phyloP scores from a whole-genome alignment of 2,329 filamentous ascomycete species.

The Myriangium duriaei region DNA sequence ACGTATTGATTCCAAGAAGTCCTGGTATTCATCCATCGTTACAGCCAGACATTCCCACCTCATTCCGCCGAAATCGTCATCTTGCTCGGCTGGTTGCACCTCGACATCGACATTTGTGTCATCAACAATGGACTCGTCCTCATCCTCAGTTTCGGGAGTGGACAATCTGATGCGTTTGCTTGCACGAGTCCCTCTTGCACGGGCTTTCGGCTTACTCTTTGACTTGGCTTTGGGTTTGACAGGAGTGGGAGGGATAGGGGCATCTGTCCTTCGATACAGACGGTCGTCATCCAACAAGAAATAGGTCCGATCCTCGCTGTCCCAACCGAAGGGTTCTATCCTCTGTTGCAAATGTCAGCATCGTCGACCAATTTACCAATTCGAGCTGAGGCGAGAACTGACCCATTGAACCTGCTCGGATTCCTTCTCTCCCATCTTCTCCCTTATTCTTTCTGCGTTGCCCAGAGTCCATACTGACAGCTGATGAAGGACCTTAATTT shows the following conservation, averaged over 20 bases:
- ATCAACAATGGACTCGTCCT: conserved; percentile 29
- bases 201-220: conserved; percentile 44
- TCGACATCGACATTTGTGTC: conserved; percentile 20
- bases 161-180: conserved; percentile 59
- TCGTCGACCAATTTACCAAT: no score
- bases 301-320: conserved; percentile 73
- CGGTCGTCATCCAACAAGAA: conserved; percentile 90
- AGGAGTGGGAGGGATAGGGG: conserved; percentile 46
- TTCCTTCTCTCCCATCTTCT: conserved; percentile 74
- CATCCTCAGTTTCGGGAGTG: conserved; percentile 31
- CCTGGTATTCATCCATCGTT: conserved; percentile 62
- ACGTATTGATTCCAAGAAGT: conserved; percentile 56
- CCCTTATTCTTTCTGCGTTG: conserved; percentile 74
- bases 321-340: conserved; percentile 80
- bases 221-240: conserved; percentile 40
- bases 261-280: conserved; percentile 76
- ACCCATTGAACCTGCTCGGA: conserved; percentile 76
- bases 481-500: conserved; percentile 74
- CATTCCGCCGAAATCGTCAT: conserved; percentile 54
- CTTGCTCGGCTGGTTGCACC: conserved; percentile 20
- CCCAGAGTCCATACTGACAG: conserved; percentile 81
- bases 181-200: conserved; percentile 44
- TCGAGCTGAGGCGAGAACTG: conserved; percentile 22
- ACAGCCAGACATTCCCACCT: conserved; percentile 89
- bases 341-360: conserved; percentile 26